Conservation (phyloP, 495 filamentous ascomycete genomes). For the Aspergillus incahuasiensis region DNA sequence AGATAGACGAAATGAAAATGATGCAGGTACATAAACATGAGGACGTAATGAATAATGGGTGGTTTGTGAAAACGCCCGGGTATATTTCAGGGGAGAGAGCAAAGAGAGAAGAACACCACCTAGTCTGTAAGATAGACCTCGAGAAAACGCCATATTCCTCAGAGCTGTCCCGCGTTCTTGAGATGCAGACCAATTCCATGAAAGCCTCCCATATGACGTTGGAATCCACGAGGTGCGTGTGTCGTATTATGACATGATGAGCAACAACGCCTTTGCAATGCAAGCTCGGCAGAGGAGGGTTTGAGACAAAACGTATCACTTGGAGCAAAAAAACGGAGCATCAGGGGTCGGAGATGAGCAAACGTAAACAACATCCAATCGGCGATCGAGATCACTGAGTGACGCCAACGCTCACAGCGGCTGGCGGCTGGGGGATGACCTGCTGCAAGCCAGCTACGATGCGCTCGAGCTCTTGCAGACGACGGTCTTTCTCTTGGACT, state of each 20-base stretch:
- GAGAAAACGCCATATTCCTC: conserved; percentile 28
- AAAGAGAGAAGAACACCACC: conserved; percentile 23
- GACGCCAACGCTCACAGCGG: conserved; percentile 3
- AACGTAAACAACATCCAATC: background rate
- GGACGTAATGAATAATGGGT: background rate
- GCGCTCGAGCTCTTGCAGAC: conserved; percentile 41
- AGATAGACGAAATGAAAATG: background rate
- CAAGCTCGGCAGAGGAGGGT: conserved; percentile 13
- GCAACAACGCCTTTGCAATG: conserved; percentile 24
- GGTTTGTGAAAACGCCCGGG: conserved; percentile 20
- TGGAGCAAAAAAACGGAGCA: background rate
- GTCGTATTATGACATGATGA: conserved; percentile 8
- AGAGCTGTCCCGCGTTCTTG: conserved; percentile 22
- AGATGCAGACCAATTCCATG: conserved; percentile 24
- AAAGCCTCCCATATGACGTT: conserved; percentile 18
- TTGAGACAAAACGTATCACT: background rate
- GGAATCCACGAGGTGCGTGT: conserved; percentile 14
- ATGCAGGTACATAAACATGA: conserved; percentile 7
- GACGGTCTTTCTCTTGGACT: conserved; percentile 48
- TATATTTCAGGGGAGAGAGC: conserved; percentile 27
- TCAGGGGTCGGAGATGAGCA: background rate
- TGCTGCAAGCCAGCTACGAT: conserved; percentile 43
- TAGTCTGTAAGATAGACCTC: conserved; percentile 21
- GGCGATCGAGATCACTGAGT: conserved; percentile 14
- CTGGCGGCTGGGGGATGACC: conserved; percentile 39